These are phyloP conservation scores for Ramalina peruviana DNA, from an alignment of 495 filamentous ascomycete genomes.

Conservation along the genomic window DNA sequence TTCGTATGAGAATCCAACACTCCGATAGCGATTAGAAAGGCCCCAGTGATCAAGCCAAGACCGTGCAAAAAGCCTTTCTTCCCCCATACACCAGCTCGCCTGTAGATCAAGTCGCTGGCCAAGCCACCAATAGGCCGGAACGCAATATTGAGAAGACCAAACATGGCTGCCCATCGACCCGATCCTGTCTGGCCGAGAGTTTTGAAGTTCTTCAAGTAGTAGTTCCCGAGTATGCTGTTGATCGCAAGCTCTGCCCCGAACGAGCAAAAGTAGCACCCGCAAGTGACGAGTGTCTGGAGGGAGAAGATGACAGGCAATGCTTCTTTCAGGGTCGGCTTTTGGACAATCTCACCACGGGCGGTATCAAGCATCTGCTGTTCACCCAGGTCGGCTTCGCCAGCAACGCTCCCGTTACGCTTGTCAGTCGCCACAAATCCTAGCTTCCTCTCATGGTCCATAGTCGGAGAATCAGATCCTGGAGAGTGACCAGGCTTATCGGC, in stretches of 20 bases:
- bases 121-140: constrained; percentile 65
- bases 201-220: constrained; percentile 69
- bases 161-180: constrained; percentile 76
- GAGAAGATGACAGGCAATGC: constrained; percentile 44
- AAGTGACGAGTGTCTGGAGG: constrained; percentile 51
- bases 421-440: constrained; percentile 26
- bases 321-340: constrained; percentile 50
- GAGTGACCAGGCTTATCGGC: constrained; percentile 33
- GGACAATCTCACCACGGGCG: constrained; percentile 48
- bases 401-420: constrained; percentile 23
- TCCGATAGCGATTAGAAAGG: constrained; percentile 58
- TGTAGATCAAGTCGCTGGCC: constrained; percentile 59
- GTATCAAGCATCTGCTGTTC: constrained; percentile 43
- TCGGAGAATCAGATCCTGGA: constrained; percentile 18
- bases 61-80: constrained; percentile 63
- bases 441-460: constrained; percentile 26
- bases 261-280: constrained; percentile 66
- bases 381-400: constrained; percentile 36
- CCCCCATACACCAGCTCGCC: constrained; percentile 45
- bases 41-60: constrained; percentile 49
- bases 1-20: constrained; percentile 42
- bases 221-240: constrained; percentile 67
- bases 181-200: constrained; percentile 56
- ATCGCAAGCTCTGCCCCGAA: constrained; percentile 80
- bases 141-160: constrained; percentile 72